Base-by-base conservation (phyloP, 176 grass and related monocot genomes). In the Puya raimondii region DNA sequence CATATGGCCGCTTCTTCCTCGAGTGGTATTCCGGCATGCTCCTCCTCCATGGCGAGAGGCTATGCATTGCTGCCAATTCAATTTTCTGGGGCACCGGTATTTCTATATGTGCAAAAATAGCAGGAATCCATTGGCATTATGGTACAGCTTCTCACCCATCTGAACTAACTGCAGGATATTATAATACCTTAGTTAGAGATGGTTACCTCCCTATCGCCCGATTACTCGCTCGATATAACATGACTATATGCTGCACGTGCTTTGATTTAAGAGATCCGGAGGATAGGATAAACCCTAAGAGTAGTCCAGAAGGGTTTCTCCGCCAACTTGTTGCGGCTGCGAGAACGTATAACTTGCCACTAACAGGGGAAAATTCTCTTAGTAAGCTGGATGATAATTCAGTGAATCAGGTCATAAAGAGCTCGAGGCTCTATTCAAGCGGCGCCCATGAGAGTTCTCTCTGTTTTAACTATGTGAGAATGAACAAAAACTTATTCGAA, bases 11-110 rank as follows among this genome's bases (percentile, higher is more conserved):
- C 1, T 85, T 91, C 79, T 91, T 91, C 66, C 88, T 91, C 2
- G 82, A 91, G 67, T 91, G 88, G 88, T 91, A 91, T 79, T 87
- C 85, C 29, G 85, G 82, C 47, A 80, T 91, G 85, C 82, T 91
- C 56, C 72, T 88, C 47, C 76, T 82, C 42, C 88, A 91, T 65
- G 85, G 85, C 10, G 85, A 91, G 73, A 88, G 88, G 33, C 72
- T 91, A 78, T 91, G 88, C 73, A 74, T 79, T 61, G 64, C 72
- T 15, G 68, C 88, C 50, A 69, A 85, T 74, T 69, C 66, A 11
- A 52, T 87, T 48, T 91, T 91, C 70, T 80, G 69, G 61, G 70
- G 76, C 56, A 82, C 85, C 13, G 76, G 88, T 47, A 72, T 88
- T 71, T 74, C 73, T 69, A 80, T 91, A 59, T 82, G 85, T 4